A percentile compares a stretch with the other conserved stretches of the same genome.
phyloP scores from a whole-genome alignment of 352 stramenopile species.

The Phytophthora nicotianae region DNA sequence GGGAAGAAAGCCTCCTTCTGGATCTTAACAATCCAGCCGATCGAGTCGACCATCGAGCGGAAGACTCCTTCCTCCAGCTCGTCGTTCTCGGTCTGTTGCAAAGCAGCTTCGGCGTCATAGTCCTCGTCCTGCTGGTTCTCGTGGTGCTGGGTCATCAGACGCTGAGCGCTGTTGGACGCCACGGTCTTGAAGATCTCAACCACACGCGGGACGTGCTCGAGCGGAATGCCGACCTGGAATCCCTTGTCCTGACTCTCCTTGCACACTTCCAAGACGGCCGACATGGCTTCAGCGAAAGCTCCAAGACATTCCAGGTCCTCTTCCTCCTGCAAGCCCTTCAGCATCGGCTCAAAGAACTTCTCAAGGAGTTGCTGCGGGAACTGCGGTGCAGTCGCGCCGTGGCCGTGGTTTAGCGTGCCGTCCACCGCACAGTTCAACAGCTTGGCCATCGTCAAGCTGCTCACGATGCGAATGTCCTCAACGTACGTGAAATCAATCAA shows the following conservation, averaged over 20 bases:
- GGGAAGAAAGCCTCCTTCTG: conserved; percentile 81
- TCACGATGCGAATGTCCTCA: conserved; percentile 84
- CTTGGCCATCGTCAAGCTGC: conserved; percentile 75
- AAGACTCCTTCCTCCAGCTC: conserved; percentile 82
- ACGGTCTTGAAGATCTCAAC: conserved; percentile 77
- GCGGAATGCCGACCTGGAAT: conserved; percentile 65
- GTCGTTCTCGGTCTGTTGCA: conserved; percentile 71
- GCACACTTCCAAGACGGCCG: conserved; percentile 77
- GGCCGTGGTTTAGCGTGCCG: conserved; percentile 68
- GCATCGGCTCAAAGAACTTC: conserved; percentile 74
- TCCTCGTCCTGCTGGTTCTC: conserved; percentile 82
- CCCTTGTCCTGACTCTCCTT: conserved; percentile 83
- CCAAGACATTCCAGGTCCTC: conserved; percentile 82
- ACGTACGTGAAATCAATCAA: conserved; percentile 87
- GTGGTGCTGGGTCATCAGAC: conserved; percentile 59
- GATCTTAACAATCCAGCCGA: conserved; percentile 87
- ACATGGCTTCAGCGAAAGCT: conserved; percentile 76
- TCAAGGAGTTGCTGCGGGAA: conserved; percentile 87
- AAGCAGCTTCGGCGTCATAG: conserved; percentile 76
- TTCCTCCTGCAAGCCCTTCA: conserved; percentile 74
- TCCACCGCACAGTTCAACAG: conserved; percentile 76
- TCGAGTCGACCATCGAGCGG: conserved; percentile 83
- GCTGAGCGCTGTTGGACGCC: conserved; percentile 65
- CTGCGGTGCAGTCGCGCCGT: conserved; percentile 56
- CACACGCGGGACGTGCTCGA: conserved; percentile 71